These are phyloP conservation scores for Irpex rosettiformis DNA, from an alignment of 1,284 basidiomycete genomes.

Conservation along the genomic window DNA sequence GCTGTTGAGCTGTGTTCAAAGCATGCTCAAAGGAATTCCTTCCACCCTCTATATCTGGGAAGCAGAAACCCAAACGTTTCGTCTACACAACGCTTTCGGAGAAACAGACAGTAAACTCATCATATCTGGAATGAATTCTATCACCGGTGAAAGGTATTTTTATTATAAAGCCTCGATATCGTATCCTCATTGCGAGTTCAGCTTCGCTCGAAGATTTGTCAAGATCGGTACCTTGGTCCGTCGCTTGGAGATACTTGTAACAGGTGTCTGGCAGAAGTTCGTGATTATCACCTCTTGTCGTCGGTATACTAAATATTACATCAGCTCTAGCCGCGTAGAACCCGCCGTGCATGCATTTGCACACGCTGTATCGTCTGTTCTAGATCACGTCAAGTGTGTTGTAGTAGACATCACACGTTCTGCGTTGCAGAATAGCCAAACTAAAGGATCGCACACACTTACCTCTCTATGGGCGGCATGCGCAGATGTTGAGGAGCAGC, in stretches of 20 bases:
- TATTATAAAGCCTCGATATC: not conserved
- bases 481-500: constrained; percentile 44
- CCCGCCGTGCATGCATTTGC: constrained; percentile 62
- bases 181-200: constrained; percentile 22
- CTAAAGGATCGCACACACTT: constrained; percentile 25
- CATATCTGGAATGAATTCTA: constrained; percentile 33
- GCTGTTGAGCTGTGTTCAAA: constrained; percentile 47
- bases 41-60: constrained; percentile 66
- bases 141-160: constrained; percentile 51
- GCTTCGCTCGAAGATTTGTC: constrained; percentile 57
- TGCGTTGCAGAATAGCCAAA: constrained; percentile 10
- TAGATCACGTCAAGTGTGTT: constrained; percentile 33
- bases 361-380: constrained; percentile 55
- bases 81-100: constrained; percentile 29
- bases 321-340: constrained; percentile 37
- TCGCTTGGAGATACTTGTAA: constrained; percentile 54
- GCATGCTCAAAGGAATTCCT: constrained; percentile 59
- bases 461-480: constrained; percentile 52
- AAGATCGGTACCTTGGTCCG: constrained; percentile 61
- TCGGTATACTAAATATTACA: not conserved
- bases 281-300: not conserved
- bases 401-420: constrained; percentile 1
- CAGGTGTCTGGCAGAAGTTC: constrained; percentile 3
- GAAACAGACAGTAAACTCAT: constrained; percentile 17
- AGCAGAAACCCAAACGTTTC: constrained; percentile 43